Conservation (phyloP, 352 stramenopile species). For the Phytophthora uliginosa region DNA sequence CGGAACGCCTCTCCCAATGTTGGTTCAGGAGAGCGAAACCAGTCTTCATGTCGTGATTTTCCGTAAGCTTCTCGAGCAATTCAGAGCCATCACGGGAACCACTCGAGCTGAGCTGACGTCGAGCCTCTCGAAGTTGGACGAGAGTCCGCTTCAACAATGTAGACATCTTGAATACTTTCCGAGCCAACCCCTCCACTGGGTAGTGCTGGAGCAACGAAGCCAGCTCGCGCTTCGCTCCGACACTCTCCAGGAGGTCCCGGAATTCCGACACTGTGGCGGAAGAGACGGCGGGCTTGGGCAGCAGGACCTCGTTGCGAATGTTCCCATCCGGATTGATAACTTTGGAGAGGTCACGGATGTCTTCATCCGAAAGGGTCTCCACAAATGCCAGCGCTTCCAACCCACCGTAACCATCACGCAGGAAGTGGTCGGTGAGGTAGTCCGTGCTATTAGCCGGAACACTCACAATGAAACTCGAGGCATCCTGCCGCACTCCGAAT, state of each 20-base stretch:
- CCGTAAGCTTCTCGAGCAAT: too few relatives aligned
- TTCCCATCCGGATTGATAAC: neutral
- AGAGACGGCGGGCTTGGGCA: neutral
- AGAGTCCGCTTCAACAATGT: neutral
- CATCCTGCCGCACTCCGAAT: neutral
- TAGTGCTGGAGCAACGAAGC: neutral
- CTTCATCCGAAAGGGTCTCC: neutral
- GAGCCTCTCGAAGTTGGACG: too few relatives aligned
- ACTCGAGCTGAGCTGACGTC: too few relatives aligned
- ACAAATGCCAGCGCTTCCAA: neutral
- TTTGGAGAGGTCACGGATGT: neutral
- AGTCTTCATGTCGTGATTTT: too few relatives aligned
- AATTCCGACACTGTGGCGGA: neutral
- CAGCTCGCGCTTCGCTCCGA: neutral
- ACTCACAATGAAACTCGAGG: neutral
- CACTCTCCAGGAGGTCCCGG: neutral
- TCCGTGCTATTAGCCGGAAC: neutral
- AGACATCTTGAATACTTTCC: neutral
- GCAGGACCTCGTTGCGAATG: neutral
- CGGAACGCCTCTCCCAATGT: neutral
- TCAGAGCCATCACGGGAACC: too few relatives aligned
- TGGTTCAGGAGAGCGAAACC: neutral
- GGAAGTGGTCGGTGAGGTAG: neutral
- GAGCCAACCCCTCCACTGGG: neutral
- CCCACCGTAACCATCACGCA: neutral